Evolutionary conservation across 306 rosid genomes (phyloP).

Genomic region (Ziziphus jujuba): DNA sequence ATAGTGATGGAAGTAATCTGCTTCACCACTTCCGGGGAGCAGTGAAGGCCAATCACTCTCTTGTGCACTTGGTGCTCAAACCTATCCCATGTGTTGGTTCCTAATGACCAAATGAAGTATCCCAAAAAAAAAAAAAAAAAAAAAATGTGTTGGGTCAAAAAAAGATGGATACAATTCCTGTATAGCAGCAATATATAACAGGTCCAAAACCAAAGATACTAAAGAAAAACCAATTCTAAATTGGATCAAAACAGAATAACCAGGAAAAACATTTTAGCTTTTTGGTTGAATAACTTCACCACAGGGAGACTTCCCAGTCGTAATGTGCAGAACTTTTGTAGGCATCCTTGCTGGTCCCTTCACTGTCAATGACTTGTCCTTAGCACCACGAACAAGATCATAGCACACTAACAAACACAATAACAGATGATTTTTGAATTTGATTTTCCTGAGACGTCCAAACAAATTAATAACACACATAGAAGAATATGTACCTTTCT

Average conservation of each 20-base stretch:
- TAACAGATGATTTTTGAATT: too few relatives aligned
- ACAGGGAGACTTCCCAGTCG: constrained; percentile 58
- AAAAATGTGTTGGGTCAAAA: not conserved
- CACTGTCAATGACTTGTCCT: constrained; percentile 43
- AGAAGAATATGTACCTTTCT: too few relatives aligned
- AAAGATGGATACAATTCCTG: too few relatives aligned
- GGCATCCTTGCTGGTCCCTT: constrained; percentile 77
- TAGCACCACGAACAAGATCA: constrained; percentile 52
- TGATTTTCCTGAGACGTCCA: too few relatives aligned
- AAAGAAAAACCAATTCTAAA: too few relatives aligned
- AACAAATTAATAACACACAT: too few relatives aligned
- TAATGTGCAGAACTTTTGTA: constrained; percentile 53
- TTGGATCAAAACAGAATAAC: too few relatives aligned
- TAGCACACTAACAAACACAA: constrained; percentile 34
- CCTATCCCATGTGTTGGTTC: constrained; percentile 64
- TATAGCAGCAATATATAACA: too few relatives aligned
- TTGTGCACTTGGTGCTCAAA: constrained; percentile 66
- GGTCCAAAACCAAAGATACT: not conserved
- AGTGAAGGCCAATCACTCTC: constrained; percentile 59
- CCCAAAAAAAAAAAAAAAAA: not conserved
- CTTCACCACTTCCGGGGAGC: constrained; percentile 63
- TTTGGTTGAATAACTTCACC: constrained; percentile 44
- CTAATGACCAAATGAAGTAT: constrained; percentile 10
- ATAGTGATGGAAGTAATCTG: constrained; percentile 54
- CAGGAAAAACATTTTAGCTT: too few relatives aligned